phyloP scores from a whole-genome alignment of 2,329 filamentous ascomycete genomes.

The Aureobasidium subglaciale region DNA sequence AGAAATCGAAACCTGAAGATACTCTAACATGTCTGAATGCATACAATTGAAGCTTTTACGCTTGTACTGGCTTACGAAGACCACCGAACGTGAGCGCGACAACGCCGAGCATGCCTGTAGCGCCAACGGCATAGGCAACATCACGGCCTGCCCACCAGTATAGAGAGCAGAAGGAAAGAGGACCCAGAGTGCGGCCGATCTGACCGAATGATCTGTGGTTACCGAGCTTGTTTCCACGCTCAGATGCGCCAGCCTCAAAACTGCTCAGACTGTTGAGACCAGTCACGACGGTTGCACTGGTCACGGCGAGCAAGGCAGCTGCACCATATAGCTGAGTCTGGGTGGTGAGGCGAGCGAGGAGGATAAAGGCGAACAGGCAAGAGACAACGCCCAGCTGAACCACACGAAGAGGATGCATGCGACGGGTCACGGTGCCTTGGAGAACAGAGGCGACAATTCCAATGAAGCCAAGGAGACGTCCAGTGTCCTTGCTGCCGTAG shows the following conservation, averaged over 20 bases:
- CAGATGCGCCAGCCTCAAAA: constrained; percentile 73
- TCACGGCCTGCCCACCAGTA: constrained; percentile 98
- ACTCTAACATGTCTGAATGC: not conserved
- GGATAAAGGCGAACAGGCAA: constrained; percentile 71
- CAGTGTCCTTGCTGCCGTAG: constrained; percentile 72
- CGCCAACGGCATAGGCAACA: constrained; percentile 74
- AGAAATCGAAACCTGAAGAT: not conserved
- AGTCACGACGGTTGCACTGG: constrained; percentile 90
- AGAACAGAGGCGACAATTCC: constrained; percentile 87
- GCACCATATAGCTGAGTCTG: constrained; percentile 70
- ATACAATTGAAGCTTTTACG: not conserved
- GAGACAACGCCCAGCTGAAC: constrained; percentile 72
- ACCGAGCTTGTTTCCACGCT: constrained; percentile 81
- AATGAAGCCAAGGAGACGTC: constrained; percentile 80
- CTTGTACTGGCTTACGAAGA: constrained; percentile 54
- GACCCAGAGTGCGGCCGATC: constrained; percentile 77
- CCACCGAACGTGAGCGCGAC: constrained; percentile 62
- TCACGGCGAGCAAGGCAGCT: constrained; percentile 77
- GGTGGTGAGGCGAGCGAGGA: constrained; percentile 64
- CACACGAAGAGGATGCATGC: constrained; percentile 70
- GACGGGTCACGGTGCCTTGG: constrained; percentile 83
- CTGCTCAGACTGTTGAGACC: constrained; percentile 86
- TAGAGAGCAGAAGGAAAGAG: constrained; percentile 82
- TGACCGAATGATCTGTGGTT: constrained; percentile 76
- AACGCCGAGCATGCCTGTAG: constrained; percentile 71